These are phyloP conservation scores for Candida nemodendra DNA, from an alignment of 805 yeast genomes.

Conservation along the genomic window DNA sequence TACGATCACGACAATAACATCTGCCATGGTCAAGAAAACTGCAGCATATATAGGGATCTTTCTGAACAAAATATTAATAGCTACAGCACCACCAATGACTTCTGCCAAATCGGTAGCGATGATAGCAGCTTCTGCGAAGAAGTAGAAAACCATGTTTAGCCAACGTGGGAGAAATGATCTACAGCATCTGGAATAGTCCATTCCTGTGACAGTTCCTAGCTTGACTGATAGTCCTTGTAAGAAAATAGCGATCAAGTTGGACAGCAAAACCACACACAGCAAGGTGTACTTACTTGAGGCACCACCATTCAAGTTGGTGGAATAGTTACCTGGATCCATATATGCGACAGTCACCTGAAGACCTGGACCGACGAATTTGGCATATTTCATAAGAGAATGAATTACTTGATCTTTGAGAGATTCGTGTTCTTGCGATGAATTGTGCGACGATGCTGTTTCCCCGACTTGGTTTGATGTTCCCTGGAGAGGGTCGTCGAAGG, in stretches of 20 bases:
- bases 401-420: constrained; percentile 1
- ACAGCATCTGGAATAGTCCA: constrained; percentile 45
- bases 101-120: constrained; percentile 55
- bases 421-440: no score
- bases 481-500: no score
- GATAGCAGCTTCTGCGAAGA: constrained; percentile 47
- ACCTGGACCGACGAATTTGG: constrained; percentile 45
- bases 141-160: constrained; percentile 39
- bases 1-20: constrained; percentile 45
- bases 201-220: constrained; percentile 49
- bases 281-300: constrained; percentile 43
- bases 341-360: constrained; percentile 48
- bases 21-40: constrained; percentile 43
- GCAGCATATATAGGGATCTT: constrained; percentile 50
- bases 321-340: constrained; percentile 54
- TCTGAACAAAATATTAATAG: constrained; percentile 42
- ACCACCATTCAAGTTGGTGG: constrained; percentile 49
- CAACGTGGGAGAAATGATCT: constrained; percentile 39
- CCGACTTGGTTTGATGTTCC: no score
- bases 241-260: constrained; percentile 46
- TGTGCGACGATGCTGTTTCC: no score
- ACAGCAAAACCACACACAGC: constrained; percentile 41
- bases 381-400: constrained; percentile 29
- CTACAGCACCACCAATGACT: constrained; percentile 52
- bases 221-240: constrained; percentile 44